Percentiles rank a stretch among this genome's conserved stretches.
Conservation (phyloP, 208 protist species). For the Angomonas desouzai region DNA sequence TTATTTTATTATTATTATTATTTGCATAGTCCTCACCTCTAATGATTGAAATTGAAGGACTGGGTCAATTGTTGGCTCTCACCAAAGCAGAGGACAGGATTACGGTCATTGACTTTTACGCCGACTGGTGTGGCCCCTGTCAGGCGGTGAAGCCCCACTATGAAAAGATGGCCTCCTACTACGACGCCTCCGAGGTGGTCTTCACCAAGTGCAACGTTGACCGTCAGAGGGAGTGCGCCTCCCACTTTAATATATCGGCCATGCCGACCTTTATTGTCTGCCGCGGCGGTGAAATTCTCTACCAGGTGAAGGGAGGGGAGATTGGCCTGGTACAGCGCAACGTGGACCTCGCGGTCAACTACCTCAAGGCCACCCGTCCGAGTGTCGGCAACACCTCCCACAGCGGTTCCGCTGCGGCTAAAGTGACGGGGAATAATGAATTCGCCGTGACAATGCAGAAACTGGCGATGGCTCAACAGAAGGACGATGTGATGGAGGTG, state of each 20-base stretch:
- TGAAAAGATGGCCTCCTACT: conserved; percentile 43
- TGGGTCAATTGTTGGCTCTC: conserved; percentile 52
- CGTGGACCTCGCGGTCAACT: conserved; percentile 34
- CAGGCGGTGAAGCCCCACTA: conserved; percentile 67
- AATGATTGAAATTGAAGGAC: conserved; percentile 81
- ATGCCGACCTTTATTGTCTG: conserved; percentile 87
- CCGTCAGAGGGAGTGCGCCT: conserved; percentile 51
- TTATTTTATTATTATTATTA: no score
- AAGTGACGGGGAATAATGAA: conserved; percentile 18
- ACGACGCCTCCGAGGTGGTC: conserved; percentile 39
- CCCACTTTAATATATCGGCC: conserved; percentile 41
- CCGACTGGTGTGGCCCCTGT: conserved; percentile 88
- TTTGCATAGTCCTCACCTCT: no score
- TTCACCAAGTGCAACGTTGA: conserved; percentile 87
- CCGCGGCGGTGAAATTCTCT: conserved; percentile 35
- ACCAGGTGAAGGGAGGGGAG: conserved; percentile 40
- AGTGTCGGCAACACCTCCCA: neutral
- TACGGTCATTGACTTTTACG: conserved; percentile 86
- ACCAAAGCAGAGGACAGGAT: conserved; percentile 31
- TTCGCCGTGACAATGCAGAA: conserved; percentile 56
- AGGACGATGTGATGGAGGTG: conserved; percentile 33
- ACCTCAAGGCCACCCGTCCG: neutral
- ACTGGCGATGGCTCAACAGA: conserved; percentile 29
- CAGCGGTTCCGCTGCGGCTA: neutral
- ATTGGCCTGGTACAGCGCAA: conserved; percentile 50